phyloP scores from a whole-genome alignment of 73 alveolate genomes.

The Strombidium stylifer region DNA sequence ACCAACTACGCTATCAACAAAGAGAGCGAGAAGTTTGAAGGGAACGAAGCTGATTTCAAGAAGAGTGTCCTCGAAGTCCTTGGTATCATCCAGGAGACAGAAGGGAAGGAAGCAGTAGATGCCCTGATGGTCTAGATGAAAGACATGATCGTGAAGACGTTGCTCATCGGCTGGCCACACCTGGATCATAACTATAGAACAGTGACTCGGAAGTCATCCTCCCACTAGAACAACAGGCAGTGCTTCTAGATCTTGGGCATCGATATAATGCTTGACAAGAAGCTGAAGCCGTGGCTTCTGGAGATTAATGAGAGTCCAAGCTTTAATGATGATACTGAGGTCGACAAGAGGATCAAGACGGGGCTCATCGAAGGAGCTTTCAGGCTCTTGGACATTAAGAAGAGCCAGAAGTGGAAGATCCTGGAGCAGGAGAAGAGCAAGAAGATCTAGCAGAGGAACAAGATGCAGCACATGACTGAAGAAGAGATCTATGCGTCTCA shows the following conservation, averaged over 20 bases:
- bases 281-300: slow-evolving; percentile 87
- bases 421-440: slow-evolving; percentile 34
- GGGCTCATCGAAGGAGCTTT: slow-evolving; percentile 74
- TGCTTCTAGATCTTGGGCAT: slow-evolving; percentile 71
- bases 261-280: slow-evolving; percentile 85
- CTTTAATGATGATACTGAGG: slow-evolving; percentile 76
- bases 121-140: slow-evolving; percentile 34
- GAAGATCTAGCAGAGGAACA: not conserved
- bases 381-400: slow-evolving; percentile 59
- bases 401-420: slow-evolving; percentile 35
- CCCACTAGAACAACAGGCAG: slow-evolving; percentile 39
- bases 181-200: slow-evolving; percentile 57
- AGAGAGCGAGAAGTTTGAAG: slow-evolving; percentile 17
- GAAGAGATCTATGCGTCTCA: not conserved
- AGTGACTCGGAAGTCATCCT: slow-evolving; percentile 53
- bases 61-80: slow-evolving; percentile 47
- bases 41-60: slow-evolving; percentile 11
- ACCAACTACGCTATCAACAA: slow-evolving; percentile 86
- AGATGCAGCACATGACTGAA: not conserved
- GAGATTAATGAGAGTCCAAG: slow-evolving; percentile 90
- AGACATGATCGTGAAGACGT: slow-evolving; percentile 65
- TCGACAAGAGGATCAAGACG: slow-evolving; percentile 74
- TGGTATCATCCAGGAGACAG: slow-evolving; percentile 29
- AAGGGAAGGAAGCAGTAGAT: slow-evolving; percentile 58
- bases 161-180: slow-evolving; percentile 57